Percentiles rank a stretch among this genome's conserved stretches.
These are phyloP conservation scores for Choiromyces venosus DNA, from an alignment of 495 filamentous ascomycete genomes.

Conservation along the genomic window DNA sequence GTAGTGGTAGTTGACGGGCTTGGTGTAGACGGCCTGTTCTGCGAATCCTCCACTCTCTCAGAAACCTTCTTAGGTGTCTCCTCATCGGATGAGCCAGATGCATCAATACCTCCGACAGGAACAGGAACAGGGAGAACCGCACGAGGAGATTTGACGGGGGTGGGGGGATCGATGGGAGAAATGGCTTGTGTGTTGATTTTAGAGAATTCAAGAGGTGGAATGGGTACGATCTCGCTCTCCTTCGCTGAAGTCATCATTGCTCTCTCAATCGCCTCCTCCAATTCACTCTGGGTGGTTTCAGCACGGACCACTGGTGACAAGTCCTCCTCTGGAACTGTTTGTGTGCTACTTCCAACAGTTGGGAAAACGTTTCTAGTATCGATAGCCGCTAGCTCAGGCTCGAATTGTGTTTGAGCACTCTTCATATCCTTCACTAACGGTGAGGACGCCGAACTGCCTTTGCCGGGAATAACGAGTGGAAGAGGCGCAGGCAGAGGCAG, in stretches of 20 bases:
- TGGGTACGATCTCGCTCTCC: constrained; percentile 23
- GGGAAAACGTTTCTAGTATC: not conserved
- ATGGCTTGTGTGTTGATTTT: constrained; percentile 28
- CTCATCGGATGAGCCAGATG: constrained; percentile 33
- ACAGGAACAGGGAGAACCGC: constrained; percentile 12
- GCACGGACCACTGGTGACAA: constrained; percentile 4
- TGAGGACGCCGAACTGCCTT: not conserved
- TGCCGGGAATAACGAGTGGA: not conserved
- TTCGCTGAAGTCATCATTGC: constrained; percentile 21
- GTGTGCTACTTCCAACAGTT: constrained; percentile 4
- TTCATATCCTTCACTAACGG: not conserved
- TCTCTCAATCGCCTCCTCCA: constrained; percentile 6
- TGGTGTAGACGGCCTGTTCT: constrained; percentile 32
- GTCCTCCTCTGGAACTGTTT: constrained; percentile 3
- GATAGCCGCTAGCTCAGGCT: not conserved
- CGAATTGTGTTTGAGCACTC: not conserved
- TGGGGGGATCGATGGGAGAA: constrained; percentile 26
- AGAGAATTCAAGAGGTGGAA: constrained; percentile 32
- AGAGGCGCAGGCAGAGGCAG: not conserved
- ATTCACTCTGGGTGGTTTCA: constrained; percentile 17
- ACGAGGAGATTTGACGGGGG: not conserved
- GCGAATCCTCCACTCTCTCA: constrained; percentile 30
- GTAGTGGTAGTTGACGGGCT: constrained; percentile 30
- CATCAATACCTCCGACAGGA: constrained; percentile 18
- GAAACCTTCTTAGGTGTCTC: constrained; percentile 41